Evolutionary conservation across 2,329 filamentous ascomycete species (phyloP).

Genomic region (Neoscytalidium dimidiatum): DNA sequence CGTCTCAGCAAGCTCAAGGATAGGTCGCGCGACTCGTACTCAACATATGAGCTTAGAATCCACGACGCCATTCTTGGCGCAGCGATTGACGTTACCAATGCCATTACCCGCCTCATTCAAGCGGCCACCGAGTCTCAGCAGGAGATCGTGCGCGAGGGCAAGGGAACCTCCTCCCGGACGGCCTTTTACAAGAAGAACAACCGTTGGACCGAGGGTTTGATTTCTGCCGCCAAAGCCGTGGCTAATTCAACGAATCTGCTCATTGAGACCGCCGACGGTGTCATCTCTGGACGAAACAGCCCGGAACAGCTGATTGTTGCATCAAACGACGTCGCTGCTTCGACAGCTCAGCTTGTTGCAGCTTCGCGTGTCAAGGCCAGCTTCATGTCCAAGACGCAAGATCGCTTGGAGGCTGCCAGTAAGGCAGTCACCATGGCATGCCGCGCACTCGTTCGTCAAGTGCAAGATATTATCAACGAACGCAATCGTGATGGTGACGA

Average conservation of each 20-base stretch:
- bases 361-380: conserved; percentile 94
- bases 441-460: conserved; percentile 83
- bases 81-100: conserved; percentile 88
- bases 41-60: conserved; percentile 93
- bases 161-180: conserved; percentile 81
- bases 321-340: conserved; percentile 94
- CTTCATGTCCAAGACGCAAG: conserved; percentile 97
- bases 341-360: conserved; percentile 93
- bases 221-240: conserved; percentile 95
- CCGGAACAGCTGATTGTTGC: conserved; percentile 97
- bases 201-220: conserved; percentile 96
- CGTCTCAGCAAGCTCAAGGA: conserved; percentile 90
- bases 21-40: conserved; percentile 94
- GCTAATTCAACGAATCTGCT: conserved; percentile 91
- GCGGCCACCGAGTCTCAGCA: conserved; percentile 90
- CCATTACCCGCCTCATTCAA: conserved; percentile 92
- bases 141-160: conserved; percentile 93
- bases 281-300: conserved; percentile 86
- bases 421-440: conserved; percentile 92
- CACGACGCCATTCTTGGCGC: conserved; percentile 94
- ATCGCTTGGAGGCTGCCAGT: conserved; percentile 83
- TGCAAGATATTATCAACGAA: conserved; percentile 91
- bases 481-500: conserved; percentile 77
- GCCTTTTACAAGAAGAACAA: conserved; percentile 99
- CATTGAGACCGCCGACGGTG: conserved; percentile 96